phyloP scores from a whole-genome alignment of 495 filamentous ascomycete species.

The Talaromyces ruber region DNA sequence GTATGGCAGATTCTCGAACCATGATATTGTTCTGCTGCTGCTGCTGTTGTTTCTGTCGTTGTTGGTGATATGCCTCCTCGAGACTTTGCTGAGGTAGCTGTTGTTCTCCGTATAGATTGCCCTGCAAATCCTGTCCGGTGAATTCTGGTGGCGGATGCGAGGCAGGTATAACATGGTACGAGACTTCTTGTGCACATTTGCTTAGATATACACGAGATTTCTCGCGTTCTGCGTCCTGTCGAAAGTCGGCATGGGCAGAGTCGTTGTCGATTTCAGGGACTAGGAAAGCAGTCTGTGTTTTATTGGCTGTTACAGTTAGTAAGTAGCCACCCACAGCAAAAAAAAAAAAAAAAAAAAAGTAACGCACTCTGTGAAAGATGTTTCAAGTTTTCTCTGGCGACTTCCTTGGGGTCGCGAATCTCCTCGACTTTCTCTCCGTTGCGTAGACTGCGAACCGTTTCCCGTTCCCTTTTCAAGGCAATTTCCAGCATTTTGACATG shows the following conservation, averaged over 20 bases:
- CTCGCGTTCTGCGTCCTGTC: constrained; percentile 43
- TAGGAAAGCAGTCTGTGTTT: constrained; percentile 30
- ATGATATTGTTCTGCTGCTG: constrained; percentile 39
- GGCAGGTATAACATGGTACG: constrained; percentile 46
- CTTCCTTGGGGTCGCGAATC: constrained; percentile 31
- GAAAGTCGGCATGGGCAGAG: constrained; percentile 45
- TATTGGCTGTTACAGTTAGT: constrained; percentile 21
- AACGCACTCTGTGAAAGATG: constrained; percentile 29
- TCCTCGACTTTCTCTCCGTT: constrained; percentile 42
- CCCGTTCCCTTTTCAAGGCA: constrained; percentile 71
- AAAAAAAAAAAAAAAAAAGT: neutral
- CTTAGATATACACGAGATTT: constrained; percentile 43
- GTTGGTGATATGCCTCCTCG: constrained; percentile 42
- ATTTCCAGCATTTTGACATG: constrained; percentile 86
- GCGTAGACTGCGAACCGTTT: constrained; percentile 36
- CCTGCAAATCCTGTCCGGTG: constrained; percentile 36
- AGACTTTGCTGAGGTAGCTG: constrained; percentile 39
- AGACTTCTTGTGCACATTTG: constrained; percentile 47
- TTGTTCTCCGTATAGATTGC: constrained; percentile 36
- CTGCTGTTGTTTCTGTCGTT: constrained; percentile 31
- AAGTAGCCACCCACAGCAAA: neutral
- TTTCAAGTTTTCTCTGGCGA: constrained; percentile 32
- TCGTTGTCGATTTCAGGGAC: constrained; percentile 42
- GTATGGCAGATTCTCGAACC: constrained; percentile 34
- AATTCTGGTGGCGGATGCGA: constrained; percentile 38